Evolutionary conservation across 495 filamentous ascomycete genomes (phyloP).

Genomic region (Daldinia loculata): DNA sequence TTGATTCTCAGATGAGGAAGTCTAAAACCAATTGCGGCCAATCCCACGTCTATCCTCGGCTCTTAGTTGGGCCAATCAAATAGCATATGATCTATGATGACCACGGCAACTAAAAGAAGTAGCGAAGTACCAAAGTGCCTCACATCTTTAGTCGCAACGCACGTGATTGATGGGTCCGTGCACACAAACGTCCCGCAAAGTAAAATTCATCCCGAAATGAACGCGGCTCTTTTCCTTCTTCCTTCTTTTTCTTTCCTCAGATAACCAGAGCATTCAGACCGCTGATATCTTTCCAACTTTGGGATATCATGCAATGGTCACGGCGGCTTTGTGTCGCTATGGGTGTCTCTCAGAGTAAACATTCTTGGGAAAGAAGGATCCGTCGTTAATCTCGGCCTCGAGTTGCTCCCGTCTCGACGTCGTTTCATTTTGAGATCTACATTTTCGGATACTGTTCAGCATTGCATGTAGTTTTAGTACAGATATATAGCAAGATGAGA

Average conservation of each 20-base stretch:
- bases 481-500: background rate
- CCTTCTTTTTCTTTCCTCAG: conserved; percentile 54
- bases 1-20: conserved; percentile 18
- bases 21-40: conserved; percentile 19
- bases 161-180: conserved; percentile 39
- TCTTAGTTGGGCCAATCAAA: conserved; percentile 29
- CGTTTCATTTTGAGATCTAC: conserved; percentile 70
- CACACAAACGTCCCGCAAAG: conserved; percentile 6
- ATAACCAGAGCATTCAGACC: conserved; percentile 59
- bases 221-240: conserved; percentile 11
- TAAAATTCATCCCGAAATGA: conserved; percentile 25
- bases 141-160: background rate
- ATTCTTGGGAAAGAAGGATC: conserved; percentile 59
- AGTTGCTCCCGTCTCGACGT: conserved; percentile 58
- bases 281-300: conserved; percentile 45
- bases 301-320: conserved; percentile 49
- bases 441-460: conserved; percentile 35
- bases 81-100: conserved; percentile 23
- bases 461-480: background rate
- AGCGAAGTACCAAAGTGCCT: conserved; percentile 15
- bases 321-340: conserved; percentile 51
- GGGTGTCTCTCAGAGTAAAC: conserved; percentile 55
- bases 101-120: conserved; percentile 28
- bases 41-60: conserved; percentile 41
- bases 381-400: conserved; percentile 68